These are phyloP conservation scores for Penicillium odoratum DNA, from an alignment of 495 filamentous ascomycete species.

Conservation along the genomic window DNA sequence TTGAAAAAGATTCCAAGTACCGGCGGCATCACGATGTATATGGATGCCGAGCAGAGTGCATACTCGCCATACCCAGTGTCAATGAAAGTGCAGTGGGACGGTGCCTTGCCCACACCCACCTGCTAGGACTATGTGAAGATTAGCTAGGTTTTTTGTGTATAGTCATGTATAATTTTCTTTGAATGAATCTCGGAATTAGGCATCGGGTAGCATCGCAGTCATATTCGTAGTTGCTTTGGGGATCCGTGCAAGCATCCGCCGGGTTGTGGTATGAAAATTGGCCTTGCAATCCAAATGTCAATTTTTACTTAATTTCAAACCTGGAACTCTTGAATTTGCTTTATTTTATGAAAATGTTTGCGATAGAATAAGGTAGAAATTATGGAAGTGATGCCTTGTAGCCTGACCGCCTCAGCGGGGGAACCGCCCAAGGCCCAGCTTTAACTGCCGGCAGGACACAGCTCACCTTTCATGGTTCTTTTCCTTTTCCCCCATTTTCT, in stretches of 20 bases:
- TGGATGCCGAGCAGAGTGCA: constrained; percentile 69
- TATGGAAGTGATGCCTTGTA: constrained; percentile 20
- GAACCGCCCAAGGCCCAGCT: constrained; percentile 4
- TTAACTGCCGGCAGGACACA: constrained; percentile 23
- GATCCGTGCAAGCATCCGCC: neutral
- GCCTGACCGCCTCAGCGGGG: constrained; percentile 31
- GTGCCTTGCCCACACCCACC: constrained; percentile 29
- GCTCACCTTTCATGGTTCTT: constrained; percentile 37
- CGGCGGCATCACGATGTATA: constrained; percentile 62
- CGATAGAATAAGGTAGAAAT: neutral
- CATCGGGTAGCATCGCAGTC: constrained; percentile 4
- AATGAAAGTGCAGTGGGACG: constrained; percentile 55
- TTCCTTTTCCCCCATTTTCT: constrained; percentile 23
- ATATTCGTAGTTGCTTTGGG: neutral
- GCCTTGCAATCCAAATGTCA: neutral
- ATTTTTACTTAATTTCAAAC: too few species aligned
- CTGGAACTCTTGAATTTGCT: neutral
- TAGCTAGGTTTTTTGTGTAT: neutral
- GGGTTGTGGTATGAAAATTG: neutral
- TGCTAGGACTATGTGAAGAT: neutral
- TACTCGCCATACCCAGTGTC: constrained; percentile 70
- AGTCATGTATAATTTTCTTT: neutral
- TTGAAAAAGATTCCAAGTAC: constrained; percentile 62
- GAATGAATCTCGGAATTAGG: neutral
- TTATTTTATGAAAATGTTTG: neutral